A percentile compares a stretch with the other conserved stretches of the same genome.
phyloP scores from a whole-genome alignment of 768 basidiomycete species.

The Naematelia aurantialba region DNA sequence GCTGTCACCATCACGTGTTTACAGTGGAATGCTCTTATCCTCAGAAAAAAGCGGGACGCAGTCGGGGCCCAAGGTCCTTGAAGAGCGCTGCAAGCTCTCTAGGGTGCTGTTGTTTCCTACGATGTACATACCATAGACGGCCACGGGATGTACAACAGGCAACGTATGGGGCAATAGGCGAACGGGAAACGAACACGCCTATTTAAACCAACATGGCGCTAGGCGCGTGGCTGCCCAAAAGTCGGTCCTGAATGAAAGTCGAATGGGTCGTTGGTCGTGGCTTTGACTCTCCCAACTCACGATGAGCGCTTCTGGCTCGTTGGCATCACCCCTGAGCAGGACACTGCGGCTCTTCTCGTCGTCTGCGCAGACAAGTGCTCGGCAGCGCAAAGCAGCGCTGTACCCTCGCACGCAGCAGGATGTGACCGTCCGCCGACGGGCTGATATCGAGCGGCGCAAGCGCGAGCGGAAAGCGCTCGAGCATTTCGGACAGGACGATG shows the following conservation, averaged over 20 bases:
- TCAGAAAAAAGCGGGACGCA: neutral
- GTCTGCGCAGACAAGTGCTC: neutral
- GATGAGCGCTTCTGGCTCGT: neutral
- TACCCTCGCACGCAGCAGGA: neutral
- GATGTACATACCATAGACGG: too few relatives aligned
- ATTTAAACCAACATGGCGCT: too few relatives aligned
- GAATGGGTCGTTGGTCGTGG: too few relatives aligned
- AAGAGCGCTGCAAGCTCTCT: too few relatives aligned
- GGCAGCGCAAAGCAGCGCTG: neutral
- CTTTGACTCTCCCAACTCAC: too few relatives aligned
- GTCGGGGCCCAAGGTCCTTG: too few relatives aligned
- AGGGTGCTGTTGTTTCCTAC: too few relatives aligned
- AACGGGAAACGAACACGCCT: too few relatives aligned
- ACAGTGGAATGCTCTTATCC: neutral
- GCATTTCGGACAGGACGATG: conserved; percentile 58
- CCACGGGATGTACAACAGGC: too few relatives aligned
- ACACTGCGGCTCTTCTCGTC: neutral
- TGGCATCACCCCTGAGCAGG: neutral
- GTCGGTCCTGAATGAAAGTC: too few relatives aligned
- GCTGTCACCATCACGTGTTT: conserved; percentile 13
- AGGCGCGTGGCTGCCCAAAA: too few relatives aligned
- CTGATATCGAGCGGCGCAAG: neutral
- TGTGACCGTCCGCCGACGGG: neutral
- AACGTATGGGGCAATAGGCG: too few relatives aligned
- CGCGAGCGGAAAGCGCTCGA: neutral